A percentile compares a stretch with the other conserved stretches of the same genome.
Evolutionary conservation across 495 filamentous ascomycete species (phyloP).

Genomic region (Penicillium cinerascens): DNA sequence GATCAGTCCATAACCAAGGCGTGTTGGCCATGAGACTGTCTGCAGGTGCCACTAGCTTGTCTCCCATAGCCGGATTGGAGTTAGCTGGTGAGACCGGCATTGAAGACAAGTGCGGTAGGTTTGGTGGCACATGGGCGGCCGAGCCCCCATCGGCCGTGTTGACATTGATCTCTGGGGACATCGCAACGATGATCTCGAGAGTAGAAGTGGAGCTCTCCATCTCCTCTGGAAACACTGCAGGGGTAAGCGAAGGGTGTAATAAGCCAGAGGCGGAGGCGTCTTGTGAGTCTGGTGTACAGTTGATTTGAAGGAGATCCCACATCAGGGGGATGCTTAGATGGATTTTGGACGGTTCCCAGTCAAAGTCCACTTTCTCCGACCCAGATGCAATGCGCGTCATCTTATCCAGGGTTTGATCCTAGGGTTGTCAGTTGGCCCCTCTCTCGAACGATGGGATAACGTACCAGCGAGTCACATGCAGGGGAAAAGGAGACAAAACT

Average conservation of each 20-base stretch:
- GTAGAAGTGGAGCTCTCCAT: slow-evolving; percentile 27
- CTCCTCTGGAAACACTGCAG: slow-evolving; percentile 23
- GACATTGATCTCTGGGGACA: slow-evolving; percentile 42
- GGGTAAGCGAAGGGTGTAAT: slow-evolving; percentile 32
- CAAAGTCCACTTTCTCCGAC: slow-evolving; percentile 39
- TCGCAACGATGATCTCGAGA: slow-evolving; percentile 44
- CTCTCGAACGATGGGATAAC: too few relatives aligned
- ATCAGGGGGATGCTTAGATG: slow-evolving; percentile 49
- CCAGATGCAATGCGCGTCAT: slow-evolving; percentile 43
- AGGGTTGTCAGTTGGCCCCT: slow-evolving; percentile 2
- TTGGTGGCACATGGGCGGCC: slow-evolving; percentile 36
- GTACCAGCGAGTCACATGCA: slow-evolving; percentile 37
- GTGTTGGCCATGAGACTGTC: slow-evolving; percentile 47
- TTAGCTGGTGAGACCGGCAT: slow-evolving; percentile 21
- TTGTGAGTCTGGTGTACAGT: slow-evolving; percentile 25
- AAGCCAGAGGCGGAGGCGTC: slow-evolving; percentile 29
- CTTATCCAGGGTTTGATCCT: slow-evolving; percentile 41
- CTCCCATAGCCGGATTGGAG: slow-evolving; percentile 19
- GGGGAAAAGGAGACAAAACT: slow-evolving; percentile 38
- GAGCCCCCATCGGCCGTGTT: slow-evolving; percentile 44
- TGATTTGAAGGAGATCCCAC: slow-evolving; percentile 47
- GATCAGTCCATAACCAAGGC: slow-evolving; percentile 46
- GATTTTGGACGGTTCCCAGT: slow-evolving; percentile 46
- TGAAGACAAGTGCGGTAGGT: slow-evolving; percentile 20
- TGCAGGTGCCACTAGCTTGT: slow-evolving; percentile 36